These are phyloP conservation scores for Phoma sp. DNA, from an alignment of 2,329 filamentous ascomycete genomes.

Conservation along the genomic window DNA sequence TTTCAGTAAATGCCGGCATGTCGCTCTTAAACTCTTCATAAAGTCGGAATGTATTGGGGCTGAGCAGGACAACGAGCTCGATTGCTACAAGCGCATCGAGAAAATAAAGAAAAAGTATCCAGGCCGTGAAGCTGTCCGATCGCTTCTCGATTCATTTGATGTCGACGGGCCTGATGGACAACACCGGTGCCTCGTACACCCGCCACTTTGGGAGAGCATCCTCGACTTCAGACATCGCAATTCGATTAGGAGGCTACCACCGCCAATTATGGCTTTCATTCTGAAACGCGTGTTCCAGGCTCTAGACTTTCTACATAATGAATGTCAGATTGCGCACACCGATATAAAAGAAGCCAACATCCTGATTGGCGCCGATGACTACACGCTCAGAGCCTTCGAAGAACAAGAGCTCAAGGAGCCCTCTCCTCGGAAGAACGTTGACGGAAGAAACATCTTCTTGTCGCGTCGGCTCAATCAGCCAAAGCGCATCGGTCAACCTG, in stretches of 20 bases:
- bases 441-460: constrained; percentile 36
- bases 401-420: constrained; percentile 34
- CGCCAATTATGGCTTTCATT: constrained; percentile 27
- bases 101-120: constrained; percentile 27
- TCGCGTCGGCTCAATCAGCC: constrained; percentile 10
- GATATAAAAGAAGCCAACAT: constrained; percentile 35
- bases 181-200: constrained; percentile 48
- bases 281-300: constrained; percentile 29
- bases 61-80: constrained; percentile 12
- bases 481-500: neutral
- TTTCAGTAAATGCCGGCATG: constrained; percentile 7
- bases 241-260: constrained; percentile 24
- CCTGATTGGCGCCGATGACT: constrained; percentile 34
- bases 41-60: constrained; percentile 1
- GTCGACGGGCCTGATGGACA: constrained; percentile 36
- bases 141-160: constrained; percentile 45
- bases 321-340: neutral
- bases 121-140: constrained; percentile 39
- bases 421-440: constrained; percentile 33
- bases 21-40: constrained; percentile 14
- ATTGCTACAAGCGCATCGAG: neutral
- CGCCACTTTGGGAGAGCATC: constrained; percentile 39
- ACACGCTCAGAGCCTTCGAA: constrained; percentile 37
- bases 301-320: neutral
- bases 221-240: constrained; percentile 21